Evolutionary conservation across 2,329 filamentous ascomycete genomes (phyloP), one percentile per base, ranked within the genome.

Genomic region (Pyrenochaeta sp.): DNA sequence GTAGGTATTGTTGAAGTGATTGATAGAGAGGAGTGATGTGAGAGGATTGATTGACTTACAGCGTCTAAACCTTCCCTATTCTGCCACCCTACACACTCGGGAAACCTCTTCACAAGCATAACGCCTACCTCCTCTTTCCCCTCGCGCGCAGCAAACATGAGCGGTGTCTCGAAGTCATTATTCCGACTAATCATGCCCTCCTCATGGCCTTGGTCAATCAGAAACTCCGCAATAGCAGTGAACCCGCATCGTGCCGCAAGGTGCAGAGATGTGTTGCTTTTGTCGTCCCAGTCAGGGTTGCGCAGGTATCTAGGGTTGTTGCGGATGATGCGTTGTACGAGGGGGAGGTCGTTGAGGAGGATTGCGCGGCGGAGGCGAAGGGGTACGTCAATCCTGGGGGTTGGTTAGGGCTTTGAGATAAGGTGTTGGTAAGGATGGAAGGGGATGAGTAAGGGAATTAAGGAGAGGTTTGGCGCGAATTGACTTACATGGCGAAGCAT

Each of bases 251-350:
- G 86, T 10, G 91, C 90, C 43, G 92, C 91, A 2, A 96, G 84
- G 76, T 96, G 92, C 39, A 97, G 84, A 63, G 88, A 92, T 2
- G 92, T 94, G 80, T 96, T 95, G 75, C 90, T 91, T 65, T 91
- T 88, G 61, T 88, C 84, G 3, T 87, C 86, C 67, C 86, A 85
- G 77, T 96, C 91, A 2, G 92, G 91, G 72, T 96, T 96, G 71
- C 90, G 89, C 28, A 96, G 82, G 62, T 90, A 86, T 19, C 80
- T 74, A 0, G 90, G 90, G 72, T 94, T 88, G 58, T 88, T 88
- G 64, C 84, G 86, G 65, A 96, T 83, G 73, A 96, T 93, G 74
- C 92, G 90, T 66, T 85, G 81, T 67, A 93, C 90, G 64, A 96
- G 89, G 54, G 87, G 81, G 77, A 85, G 79, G 74, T 94, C 90